Evolutionary conservation across 73 alveolate genomes (phyloP), one percentile per base, ranked within the genome.

Genomic region (Stentor coeruleus): DNA sequence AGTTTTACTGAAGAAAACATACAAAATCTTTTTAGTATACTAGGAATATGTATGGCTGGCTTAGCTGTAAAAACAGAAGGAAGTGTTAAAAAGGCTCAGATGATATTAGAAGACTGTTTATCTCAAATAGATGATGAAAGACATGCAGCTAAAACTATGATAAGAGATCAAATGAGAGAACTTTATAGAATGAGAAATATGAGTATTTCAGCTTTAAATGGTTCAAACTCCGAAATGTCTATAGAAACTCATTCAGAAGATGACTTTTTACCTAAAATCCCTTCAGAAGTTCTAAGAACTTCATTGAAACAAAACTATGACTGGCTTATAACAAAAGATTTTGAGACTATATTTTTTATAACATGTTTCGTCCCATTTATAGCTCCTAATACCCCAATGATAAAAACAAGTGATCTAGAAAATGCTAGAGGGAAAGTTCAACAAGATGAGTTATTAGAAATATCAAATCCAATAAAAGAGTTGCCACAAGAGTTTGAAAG

Each of bases 231-330:
- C n/a, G n/a, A 66, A 40, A 66, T 26, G 11, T 66, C 37, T 20
- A 66, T 66, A 66, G 37, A 66, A 66, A 66, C 14, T 33, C 79
- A 15, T 20, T 28, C 79, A 66, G 6, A 6, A 49, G 66, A 49
- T 20, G 66, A 49, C 66, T 49, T 66, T 66, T 66, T 66, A 11
- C 79, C 79, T 66, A 26, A 66, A 20, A 66, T 66, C 11, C n/a
- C n/a, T 26, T 20, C 36, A 20, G 79, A 66, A 20, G 37, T 33
- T 28, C 37, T 66, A 28, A 1, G 2, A 20, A 66, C 20, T 20
- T 40, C 36, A 66, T 37, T 66, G n/a, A 66, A 66, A 66, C n/a
- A 20, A 66, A 31, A 66, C 79, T 20, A 66, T 11, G 79, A 66
- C 41, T 66, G 79, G 79, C 79, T 66, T 20, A 31, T 66, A 0